Percentiles rank a stretch among this genome's conserved stretches.
These are phyloP conservation scores for Mortierella sp. DNA, from an alignment of 371 early-diverging fungal species.

Conservation along the genomic window DNA sequence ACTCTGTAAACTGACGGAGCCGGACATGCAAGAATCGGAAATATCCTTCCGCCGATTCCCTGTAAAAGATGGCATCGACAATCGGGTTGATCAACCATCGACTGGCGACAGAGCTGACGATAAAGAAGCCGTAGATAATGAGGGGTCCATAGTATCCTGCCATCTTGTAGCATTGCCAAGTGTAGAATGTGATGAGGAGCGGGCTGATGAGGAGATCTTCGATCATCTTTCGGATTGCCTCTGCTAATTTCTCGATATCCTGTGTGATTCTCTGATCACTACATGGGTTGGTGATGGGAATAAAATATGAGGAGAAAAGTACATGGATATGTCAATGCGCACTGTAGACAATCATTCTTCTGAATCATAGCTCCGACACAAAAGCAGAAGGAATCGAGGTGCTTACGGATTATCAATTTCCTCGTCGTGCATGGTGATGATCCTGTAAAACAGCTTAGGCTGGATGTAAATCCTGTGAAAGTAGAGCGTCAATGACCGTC, in stretches of 20 bases:
- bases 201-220: constrained; percentile 83
- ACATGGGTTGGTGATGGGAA: background rate
- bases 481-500: constrained; percentile 69
- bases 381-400: background rate
- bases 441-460: constrained; percentile 72
- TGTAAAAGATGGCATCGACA: constrained; percentile 79
- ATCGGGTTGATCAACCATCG: constrained; percentile 80
- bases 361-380: background rate
- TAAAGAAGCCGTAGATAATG: constrained; percentile 80
- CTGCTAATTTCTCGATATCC: constrained; percentile 88
- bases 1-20: constrained; percentile 81
- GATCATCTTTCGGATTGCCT: constrained; percentile 71
- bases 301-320: background rate
- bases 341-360: constrained; percentile 2
- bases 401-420: constrained; percentile 81
- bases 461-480: constrained; percentile 75
- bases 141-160: constrained; percentile 82
- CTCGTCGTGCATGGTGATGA: constrained; percentile 65
- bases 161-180: constrained; percentile 78
- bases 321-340: background rate
- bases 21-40: constrained; percentile 82
- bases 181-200: constrained; percentile 82
- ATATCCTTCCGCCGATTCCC: constrained; percentile 88
- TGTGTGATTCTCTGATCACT: constrained; percentile 94
- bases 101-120: constrained; percentile 73